Conservation (phyloP, 2,329 filamentous ascomycete genomes). For the Xylaria sp. region DNA sequence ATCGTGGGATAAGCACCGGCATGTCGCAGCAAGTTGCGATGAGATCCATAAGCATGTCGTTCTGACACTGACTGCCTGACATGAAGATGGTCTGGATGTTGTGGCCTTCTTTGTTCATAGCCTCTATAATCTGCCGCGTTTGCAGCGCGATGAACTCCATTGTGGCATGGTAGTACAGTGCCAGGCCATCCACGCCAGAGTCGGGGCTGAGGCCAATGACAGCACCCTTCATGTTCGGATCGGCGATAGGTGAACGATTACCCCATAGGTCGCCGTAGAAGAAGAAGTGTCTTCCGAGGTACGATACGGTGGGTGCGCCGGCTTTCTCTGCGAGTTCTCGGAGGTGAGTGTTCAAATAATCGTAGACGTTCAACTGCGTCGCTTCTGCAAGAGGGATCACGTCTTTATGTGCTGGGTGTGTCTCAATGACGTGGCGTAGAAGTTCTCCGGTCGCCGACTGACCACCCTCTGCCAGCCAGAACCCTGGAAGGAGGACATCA, state of each 20-base stretch:
- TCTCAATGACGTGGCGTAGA: slow-evolving; percentile 92
- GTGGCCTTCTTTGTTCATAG: slow-evolving; percentile 92
- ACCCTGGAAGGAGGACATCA: slow-evolving; percentile 88
- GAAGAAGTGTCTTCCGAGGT: slow-evolving; percentile 92
- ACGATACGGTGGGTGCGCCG: slow-evolving; percentile 77
- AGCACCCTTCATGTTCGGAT: slow-evolving; percentile 89
- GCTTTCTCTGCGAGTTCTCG: slow-evolving; percentile 73
- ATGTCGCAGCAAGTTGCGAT: slow-evolving; percentile 90
- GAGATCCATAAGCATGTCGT: slow-evolving; percentile 87
- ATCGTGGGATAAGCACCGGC: slow-evolving; percentile 91
- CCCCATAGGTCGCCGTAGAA: slow-evolving; percentile 98
- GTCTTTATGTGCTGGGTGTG: slow-evolving; percentile 87
- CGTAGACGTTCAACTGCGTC: slow-evolving; percentile 88
- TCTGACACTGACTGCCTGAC: slow-evolving; percentile 98
- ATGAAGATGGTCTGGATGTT: slow-evolving; percentile 94
- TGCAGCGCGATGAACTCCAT: slow-evolving; percentile 99
- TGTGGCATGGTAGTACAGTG: slow-evolving; percentile 90
- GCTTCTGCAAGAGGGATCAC: slow-evolving; percentile 79
- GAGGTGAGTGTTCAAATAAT: slow-evolving; percentile 90
- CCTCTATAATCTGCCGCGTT: slow-evolving; percentile 91
- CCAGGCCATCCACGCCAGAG: slow-evolving; percentile 84
- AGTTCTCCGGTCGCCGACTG: slow-evolving; percentile 96
- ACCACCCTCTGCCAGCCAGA: slow-evolving; percentile 97
- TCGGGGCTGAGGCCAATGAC: slow-evolving; percentile 87
- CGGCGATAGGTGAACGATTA: slow-evolving; percentile 91